Percentiles rank a stretch among this genome's conserved stretches.
Evolutionary conservation across 768 basidiomycete species (phyloP).

Genomic region (Paxillus ammoniavirescens): DNA sequence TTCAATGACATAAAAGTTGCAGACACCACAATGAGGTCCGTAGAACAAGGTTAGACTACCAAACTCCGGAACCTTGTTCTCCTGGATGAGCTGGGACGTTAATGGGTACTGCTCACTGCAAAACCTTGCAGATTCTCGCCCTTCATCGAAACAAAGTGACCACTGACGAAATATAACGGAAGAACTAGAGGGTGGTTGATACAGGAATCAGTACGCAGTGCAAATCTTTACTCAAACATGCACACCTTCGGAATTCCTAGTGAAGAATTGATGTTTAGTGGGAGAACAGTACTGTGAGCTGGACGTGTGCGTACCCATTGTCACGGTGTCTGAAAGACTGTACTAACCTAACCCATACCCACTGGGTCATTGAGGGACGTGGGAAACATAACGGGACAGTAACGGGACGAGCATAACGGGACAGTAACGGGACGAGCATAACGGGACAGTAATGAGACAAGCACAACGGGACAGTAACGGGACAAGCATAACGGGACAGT

Average conservation of each 20-base stretch:
- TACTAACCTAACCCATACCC: too few species aligned
- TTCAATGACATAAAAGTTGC: too few species aligned
- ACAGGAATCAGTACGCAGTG: slow-evolving; percentile 5
- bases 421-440: too few species aligned
- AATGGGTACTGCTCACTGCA: slow-evolving; percentile 93
- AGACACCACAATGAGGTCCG: too few species aligned
- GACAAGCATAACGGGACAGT: too few species aligned
- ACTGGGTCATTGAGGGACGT: too few species aligned
- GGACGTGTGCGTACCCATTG: slow-evolving; percentile 21
- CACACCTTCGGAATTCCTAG: slow-evolving; percentile 67
- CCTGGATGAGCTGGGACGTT: slow-evolving; percentile 95
- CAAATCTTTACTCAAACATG: not conserved
- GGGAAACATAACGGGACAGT: too few species aligned
- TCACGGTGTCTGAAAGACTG: slow-evolving; percentile 2
- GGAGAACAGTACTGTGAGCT: not conserved
- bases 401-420: too few species aligned
- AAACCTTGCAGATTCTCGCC: slow-evolving; percentile 10
- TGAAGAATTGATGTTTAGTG: slow-evolving; percentile 3
- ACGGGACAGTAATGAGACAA: too few species aligned
- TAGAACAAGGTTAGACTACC: too few species aligned
- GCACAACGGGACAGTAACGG: too few species aligned
- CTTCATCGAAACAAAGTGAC: not conserved
- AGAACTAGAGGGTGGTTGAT: slow-evolving; percentile 58
- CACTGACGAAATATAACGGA: slow-evolving; percentile 91
- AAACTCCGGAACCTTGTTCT: slow-evolving; percentile 99